Conservation (phyloP, 768 basidiomycete species). For the Suillus americanus region DNA sequence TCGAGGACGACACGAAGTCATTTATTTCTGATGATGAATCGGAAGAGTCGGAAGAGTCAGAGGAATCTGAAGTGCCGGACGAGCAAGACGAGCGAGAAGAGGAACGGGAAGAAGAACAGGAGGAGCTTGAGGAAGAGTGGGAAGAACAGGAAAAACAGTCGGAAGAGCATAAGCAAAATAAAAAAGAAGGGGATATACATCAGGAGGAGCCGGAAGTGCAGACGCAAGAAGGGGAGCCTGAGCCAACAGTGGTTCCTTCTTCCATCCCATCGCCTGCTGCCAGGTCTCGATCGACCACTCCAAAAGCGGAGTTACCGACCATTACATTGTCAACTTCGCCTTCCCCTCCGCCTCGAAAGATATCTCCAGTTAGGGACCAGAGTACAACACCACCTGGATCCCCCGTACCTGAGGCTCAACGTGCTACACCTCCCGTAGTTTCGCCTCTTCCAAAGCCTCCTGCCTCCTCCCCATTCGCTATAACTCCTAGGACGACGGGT, state of each 20-base stretch:
- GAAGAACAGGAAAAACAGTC: conserved; percentile 8
- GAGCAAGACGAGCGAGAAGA: background rate
- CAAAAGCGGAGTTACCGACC: conserved; percentile 50
- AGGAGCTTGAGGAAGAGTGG: conserved; percentile 16
- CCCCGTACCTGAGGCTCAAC: conserved; percentile 44
- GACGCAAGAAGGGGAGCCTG: conserved; percentile 14
- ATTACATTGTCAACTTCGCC: conserved; percentile 37
- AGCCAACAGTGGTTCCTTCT: conserved; percentile 21
- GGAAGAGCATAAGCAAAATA: conserved; percentile 24
- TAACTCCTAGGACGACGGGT: conserved; percentile 55
- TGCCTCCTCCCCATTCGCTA: conserved; percentile 40
- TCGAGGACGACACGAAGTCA: conserved; percentile 33
- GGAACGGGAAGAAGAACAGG: background rate
- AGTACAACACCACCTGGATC: conserved; percentile 68
- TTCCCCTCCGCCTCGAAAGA: conserved; percentile 28
- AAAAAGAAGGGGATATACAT: conserved; percentile 10
- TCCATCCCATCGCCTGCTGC: conserved; percentile 39
- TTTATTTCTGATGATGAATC: conserved; percentile 30
- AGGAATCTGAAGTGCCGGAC: background rate
- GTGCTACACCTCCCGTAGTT: conserved; percentile 14
- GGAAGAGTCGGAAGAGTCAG: conserved; percentile 12
- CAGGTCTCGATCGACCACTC: conserved; percentile 59
- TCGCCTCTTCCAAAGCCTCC: conserved; percentile 18
- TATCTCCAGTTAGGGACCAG: conserved; percentile 36
- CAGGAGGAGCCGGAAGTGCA: conserved; percentile 16